Evolutionary conservation across 2,329 filamentous ascomycete species (phyloP).

Genomic region (Diaporthe sp.): DNA sequence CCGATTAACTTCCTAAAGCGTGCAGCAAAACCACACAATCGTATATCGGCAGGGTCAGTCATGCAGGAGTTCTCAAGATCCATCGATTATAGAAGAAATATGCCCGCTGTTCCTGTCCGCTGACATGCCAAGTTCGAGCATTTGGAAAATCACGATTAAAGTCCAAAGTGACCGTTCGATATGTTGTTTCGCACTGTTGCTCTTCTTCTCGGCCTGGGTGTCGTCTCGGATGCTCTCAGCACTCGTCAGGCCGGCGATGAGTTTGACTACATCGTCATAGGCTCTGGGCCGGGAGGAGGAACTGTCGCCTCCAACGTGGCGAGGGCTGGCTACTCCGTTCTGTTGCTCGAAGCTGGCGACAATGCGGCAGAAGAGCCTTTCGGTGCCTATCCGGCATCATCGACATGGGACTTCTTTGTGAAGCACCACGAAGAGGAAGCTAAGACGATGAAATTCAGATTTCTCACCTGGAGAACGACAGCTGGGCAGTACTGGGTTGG

Average conservation of each 20-base stretch:
- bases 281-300: conserved; percentile 3
- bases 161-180: not conserved
- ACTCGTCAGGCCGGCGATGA: conserved; percentile 10
- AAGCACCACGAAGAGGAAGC: conserved; percentile 62
- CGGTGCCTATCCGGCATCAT: conserved; percentile 5
- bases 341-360: conserved; percentile 1
- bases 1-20: not conserved
- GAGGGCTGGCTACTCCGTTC: not conserved
- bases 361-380: conserved; percentile 2
- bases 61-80: not conserved
- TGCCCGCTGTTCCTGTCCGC: fast-evolving
- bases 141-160: fast-evolving
- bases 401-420: conserved; percentile 68
- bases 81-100: not conserved
- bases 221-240: not conserved
- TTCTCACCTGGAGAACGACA: conserved; percentile 50
- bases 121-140: fast-evolving
- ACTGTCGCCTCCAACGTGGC: conserved; percentile 12
- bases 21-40: not conserved
- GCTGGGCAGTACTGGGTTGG: conserved; percentile 49
- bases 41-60: not conserved
- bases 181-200: not conserved
- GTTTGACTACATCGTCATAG: conserved; percentile 23
- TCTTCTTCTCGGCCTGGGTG: not conserved
- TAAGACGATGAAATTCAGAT: conserved; percentile 61